Evolutionary conservation across 1,139 yeast species (phyloP).

Genomic region (Kazachstania sp.): DNA sequence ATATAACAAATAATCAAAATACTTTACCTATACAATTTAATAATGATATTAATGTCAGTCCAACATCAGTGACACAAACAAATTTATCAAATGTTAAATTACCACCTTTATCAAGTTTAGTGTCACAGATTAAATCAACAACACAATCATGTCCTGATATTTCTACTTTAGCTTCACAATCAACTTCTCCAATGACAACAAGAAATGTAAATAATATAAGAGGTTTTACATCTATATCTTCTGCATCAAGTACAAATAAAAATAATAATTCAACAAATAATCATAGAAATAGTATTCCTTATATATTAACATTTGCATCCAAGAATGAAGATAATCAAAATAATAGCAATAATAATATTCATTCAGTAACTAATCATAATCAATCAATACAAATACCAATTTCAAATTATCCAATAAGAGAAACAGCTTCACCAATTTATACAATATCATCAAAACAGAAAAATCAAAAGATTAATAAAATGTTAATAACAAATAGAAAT

Average conservation of each 20-base stretch:
- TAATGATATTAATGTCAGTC: not conserved
- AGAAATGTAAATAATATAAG: not conserved
- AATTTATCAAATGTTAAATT: not conserved
- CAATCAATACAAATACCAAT: not conserved
- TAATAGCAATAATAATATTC: no score
- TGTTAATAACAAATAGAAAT: not conserved
- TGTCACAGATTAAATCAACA: conserved; percentile 1
- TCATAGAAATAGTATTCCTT: conserved; percentile 1
- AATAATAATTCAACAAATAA: not conserved
- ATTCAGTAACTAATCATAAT: not conserved
- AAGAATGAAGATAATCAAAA: not conserved
- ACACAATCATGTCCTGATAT: conserved; percentile 1
- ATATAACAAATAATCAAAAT: no score
- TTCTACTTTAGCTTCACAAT: not conserved
- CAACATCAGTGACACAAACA: not conserved
- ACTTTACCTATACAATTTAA: not conserved
- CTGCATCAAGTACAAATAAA: not conserved
- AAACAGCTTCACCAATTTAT: not conserved
- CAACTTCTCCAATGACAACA: not conserved
- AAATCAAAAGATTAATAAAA: not conserved
- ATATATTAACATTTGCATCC: not conserved
- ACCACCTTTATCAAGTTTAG: conserved; percentile 1
- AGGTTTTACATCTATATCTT: not conserved
- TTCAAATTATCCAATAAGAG: not conserved
- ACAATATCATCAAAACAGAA: not conserved